phyloP scores from a whole-genome alignment of 495 filamentous ascomycete genomes.

The Aspergillus bertholletiae region DNA sequence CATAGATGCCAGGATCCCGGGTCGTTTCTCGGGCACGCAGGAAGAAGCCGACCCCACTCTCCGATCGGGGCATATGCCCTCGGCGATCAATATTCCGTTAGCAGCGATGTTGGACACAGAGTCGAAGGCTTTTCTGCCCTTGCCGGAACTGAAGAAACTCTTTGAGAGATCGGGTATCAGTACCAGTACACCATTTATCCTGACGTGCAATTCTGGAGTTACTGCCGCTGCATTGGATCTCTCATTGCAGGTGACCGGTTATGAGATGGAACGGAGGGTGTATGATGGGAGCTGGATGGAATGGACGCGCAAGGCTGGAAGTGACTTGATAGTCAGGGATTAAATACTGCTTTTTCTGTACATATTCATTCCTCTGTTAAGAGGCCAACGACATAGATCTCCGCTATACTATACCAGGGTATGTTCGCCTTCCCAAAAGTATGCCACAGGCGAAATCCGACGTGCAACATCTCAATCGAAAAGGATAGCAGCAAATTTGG shows the following conservation, averaged over 20 bases:
- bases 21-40: slow-evolving; percentile 17
- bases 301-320: slow-evolving; percentile 22
- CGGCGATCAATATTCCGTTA: slow-evolving; percentile 27
- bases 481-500: no score
- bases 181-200: slow-evolving; percentile 9
- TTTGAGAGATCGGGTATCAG: slow-evolving; percentile 22
- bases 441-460: no score
- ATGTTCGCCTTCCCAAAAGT: no score
- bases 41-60: slow-evolving; percentile 6
- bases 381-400: no score
- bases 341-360: neutral
- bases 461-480: no score
- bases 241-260: slow-evolving; percentile 19
- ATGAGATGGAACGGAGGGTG: slow-evolving; percentile 13
- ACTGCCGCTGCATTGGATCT: slow-evolving; percentile 29
- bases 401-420: no score
- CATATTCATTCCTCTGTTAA: no score
- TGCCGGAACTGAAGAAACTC: slow-evolving; percentile 10
- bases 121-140: slow-evolving; percentile 12
- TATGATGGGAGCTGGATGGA: slow-evolving; percentile 40
- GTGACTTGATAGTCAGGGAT: slow-evolving; percentile 6
- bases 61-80: slow-evolving; percentile 30
- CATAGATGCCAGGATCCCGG: slow-evolving; percentile 18
- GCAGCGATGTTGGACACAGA: slow-evolving; percentile 16
- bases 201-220: slow-evolving; percentile 33